phyloP scores from a whole-genome alignment of 352 stramenopile genomes.

The Lagenidium giganteum region DNA sequence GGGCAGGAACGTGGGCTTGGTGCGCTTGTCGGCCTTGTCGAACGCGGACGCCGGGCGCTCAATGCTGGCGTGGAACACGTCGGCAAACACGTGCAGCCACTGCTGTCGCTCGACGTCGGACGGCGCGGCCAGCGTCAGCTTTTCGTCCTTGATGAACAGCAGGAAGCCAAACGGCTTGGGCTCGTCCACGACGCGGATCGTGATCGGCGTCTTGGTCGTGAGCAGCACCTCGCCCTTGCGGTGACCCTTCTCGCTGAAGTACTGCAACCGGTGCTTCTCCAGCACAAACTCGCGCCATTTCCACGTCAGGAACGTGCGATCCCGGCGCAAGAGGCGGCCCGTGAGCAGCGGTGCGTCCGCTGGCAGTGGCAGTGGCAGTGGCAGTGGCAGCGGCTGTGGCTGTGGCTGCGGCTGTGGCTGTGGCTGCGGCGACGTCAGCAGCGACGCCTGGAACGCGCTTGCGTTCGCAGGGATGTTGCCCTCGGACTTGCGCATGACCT shows the following conservation, averaged over 20 bases:
- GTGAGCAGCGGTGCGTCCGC: slow-evolving; percentile 41
- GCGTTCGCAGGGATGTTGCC: too few relatives aligned
- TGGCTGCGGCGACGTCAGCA: background rate
- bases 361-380: slow-evolving; percentile 8
- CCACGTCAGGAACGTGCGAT: slow-evolving; percentile 77
- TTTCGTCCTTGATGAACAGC: slow-evolving; percentile 76
- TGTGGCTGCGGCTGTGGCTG: slow-evolving; percentile 9
- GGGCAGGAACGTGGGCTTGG: slow-evolving; percentile 58
- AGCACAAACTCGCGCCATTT: slow-evolving; percentile 82
- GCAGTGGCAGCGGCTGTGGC: slow-evolving; percentile 6
- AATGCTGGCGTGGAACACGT: slow-evolving; percentile 71
- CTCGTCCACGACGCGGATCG: slow-evolving; percentile 59
- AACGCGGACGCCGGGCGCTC: slow-evolving; percentile 36
- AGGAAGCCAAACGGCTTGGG: slow-evolving; percentile 71
- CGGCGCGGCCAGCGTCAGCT: slow-evolving; percentile 68
- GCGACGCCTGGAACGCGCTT: too few relatives aligned
- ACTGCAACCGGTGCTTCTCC: slow-evolving; percentile 61
- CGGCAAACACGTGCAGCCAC: slow-evolving; percentile 78
- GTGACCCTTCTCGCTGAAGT: slow-evolving; percentile 72
- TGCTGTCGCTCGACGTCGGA: slow-evolving; percentile 63
- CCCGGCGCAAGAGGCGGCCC: slow-evolving; percentile 69
- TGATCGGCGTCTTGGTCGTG: slow-evolving; percentile 58
- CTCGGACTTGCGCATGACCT: too few relatives aligned
- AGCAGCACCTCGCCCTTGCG: slow-evolving; percentile 71
- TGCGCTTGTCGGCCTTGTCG: slow-evolving; percentile 54